Conservation (phyloP, 2,329 filamentous ascomycete species). For the Fusarium globosum region DNA sequence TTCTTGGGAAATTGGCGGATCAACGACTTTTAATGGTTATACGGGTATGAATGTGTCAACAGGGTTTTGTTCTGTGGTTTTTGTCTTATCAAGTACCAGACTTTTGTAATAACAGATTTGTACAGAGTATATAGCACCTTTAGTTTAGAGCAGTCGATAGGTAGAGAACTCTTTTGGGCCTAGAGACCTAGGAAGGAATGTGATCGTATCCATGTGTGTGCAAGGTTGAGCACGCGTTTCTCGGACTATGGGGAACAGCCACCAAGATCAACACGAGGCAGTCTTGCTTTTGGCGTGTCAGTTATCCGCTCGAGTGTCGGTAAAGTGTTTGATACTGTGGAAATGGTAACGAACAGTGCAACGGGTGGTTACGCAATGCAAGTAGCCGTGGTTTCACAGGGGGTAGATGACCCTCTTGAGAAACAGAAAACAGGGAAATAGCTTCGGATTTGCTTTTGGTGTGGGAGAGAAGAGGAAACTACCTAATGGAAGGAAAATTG, state of each 20-base stretch:
- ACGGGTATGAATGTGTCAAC: not conserved
- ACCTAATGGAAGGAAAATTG: not conserved
- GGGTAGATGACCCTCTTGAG: not conserved
- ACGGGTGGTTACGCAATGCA: not conserved
- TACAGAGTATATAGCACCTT: not conserved
- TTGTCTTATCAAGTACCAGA: not conserved
- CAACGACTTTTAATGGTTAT: not conserved
- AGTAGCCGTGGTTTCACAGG: not conserved
- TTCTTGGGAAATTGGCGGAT: not conserved
- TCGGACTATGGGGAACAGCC: not conserved
- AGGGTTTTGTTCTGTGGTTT: not conserved
- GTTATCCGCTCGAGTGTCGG: not conserved
- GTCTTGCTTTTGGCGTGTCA: not conserved
- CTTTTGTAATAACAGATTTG: not conserved
- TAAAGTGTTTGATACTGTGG: not conserved
- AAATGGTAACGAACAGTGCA: not conserved
- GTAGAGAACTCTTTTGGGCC: not conserved
- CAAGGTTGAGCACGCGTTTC: not conserved
- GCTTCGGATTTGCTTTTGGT: not conserved
- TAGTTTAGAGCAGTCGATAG: not conserved
- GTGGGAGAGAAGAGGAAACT: constrained; percentile 7
- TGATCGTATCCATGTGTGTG: not conserved
- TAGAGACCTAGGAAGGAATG: not conserved
- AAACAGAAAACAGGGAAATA: not conserved
- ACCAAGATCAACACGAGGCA: not conserved